Base-by-base conservation (phyloP, 2,329 filamentous ascomycete species). In the Hypomyces perniciosus region DNA sequence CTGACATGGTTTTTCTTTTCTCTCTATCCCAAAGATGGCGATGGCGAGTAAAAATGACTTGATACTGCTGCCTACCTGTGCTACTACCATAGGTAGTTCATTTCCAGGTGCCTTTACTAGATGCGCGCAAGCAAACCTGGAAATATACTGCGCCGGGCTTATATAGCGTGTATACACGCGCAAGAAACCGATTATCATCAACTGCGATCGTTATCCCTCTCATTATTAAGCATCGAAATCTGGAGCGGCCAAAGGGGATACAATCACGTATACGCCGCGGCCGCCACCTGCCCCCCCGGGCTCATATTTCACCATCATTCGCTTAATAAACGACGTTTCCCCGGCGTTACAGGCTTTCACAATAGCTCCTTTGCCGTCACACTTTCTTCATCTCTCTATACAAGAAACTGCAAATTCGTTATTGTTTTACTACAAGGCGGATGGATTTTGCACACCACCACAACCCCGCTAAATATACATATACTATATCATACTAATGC, bases 11-110 rank as follows among this genome's bases (percentile, higher is more conserved):
- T 54, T 50, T 61, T 56, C 44, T 58, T 50, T 50, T 55, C 45
- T 57, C 53, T 48, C 52, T 37, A 34, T 30, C 20, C 20, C 48
- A 48, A 56, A 71, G 69, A 71, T 58, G 69, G 69, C 57, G 67
- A 71, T 55, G 61, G 59, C 59, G 67, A 70, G 53, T 65, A 65
- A 60, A 61, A 20, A 20, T 20, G 20, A 20, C 20, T 20, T 20
- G 20, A 20, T 20, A 20, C 20, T 20, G 20, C 20, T 20, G 20
- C 20, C 20, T 20, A 20, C 20, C 20, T 20, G 20, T 20, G 20
- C 20, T 20, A 20, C 20, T 20, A 20, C 20, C 20, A 20, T 20
- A 20, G 20, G 20, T 20, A 20, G 20, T 20, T 20, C 20, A 20
- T 20, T 20, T 20, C 20, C 20, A 20, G 20, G 20, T 20, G 20